These are phyloP conservation scores for Jacaranda copaia DNA, from an alignment of 257 asterid species.

Conservation along the genomic window DNA sequence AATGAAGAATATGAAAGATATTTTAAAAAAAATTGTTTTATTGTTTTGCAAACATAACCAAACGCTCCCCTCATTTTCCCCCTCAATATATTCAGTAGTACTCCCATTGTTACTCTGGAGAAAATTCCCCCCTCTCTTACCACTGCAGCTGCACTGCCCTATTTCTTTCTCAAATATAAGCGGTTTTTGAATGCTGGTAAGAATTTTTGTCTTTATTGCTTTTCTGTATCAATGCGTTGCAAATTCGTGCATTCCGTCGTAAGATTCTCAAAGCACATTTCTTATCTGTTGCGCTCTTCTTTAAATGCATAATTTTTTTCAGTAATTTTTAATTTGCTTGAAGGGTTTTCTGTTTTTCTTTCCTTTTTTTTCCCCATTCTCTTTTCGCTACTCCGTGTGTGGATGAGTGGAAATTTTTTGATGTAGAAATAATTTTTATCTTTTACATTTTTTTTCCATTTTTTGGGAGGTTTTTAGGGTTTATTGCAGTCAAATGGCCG, in stretches of 20 bases:
- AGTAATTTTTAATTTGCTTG: too few relatives aligned
- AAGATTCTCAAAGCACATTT: neutral
- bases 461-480: too few relatives aligned
- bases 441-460: neutral
- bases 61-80: too few relatives aligned
- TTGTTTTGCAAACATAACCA: too few relatives aligned
- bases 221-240: neutral
- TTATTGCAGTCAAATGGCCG: too few relatives aligned
- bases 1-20: too few relatives aligned
- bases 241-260: slow-evolving; percentile 1
- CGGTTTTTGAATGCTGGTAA: slow-evolving; percentile 31
- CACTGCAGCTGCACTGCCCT: neutral
- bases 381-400: neutral
- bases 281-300: neutral
- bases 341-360: too few relatives aligned
- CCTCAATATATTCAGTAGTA: too few relatives aligned
- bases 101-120: neutral
- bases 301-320: neutral
- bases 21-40: too few relatives aligned
- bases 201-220: neutral
- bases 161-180: neutral
- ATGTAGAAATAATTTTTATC: too few relatives aligned
- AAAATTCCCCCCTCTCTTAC: neutral
- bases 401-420: slow-evolving; percentile 1
- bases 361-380: neutral